A percentile compares a stretch with the other conserved stretches of the same genome.
These are phyloP conservation scores for Saxophila tyrrhenica DNA, from an alignment of 495 filamentous ascomycete species.

Conservation along the genomic window DNA sequence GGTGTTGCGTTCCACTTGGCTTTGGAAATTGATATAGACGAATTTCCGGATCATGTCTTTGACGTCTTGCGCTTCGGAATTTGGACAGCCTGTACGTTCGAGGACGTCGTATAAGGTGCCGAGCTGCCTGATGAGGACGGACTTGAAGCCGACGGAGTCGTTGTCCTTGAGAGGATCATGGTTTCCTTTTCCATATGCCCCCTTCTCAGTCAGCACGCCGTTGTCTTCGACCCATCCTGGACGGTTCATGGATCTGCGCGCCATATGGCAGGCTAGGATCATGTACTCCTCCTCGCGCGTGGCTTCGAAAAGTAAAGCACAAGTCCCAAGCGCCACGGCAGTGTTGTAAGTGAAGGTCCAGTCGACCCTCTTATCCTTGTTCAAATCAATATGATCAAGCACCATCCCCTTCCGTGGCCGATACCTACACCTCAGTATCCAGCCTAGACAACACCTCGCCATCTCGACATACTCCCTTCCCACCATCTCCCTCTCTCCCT, in stretches of 20 bases:
- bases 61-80: neutral
- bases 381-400: slow-evolving; percentile 7
- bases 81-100: neutral
- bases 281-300: slow-evolving; percentile 13
- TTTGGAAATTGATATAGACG: slow-evolving; percentile 11
- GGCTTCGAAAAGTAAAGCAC: slow-evolving; percentile 10
- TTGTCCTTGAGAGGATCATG: slow-evolving; percentile 9
- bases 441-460: slow-evolving; percentile 12
- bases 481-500: neutral
- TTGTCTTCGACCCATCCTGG: slow-evolving; percentile 14
- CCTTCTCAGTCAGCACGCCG: slow-evolving; percentile 14
- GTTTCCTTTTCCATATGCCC: slow-evolving; percentile 6
- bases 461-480: slow-evolving; percentile 4
- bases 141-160: slow-evolving; percentile 16
- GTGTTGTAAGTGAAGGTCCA: slow-evolving; percentile 20
- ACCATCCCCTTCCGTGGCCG: slow-evolving; percentile 10
- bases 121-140: slow-evolving; percentile 13
- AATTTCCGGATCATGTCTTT: slow-evolving; percentile 8
- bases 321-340: slow-evolving; percentile 10
- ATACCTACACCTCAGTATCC: slow-evolving; percentile 20
- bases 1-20: slow-evolving; percentile 7
- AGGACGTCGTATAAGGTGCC: slow-evolving; percentile 11
- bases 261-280: slow-evolving; percentile 17
- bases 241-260: slow-evolving; percentile 10
- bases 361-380: slow-evolving; percentile 3